Base-by-base conservation (phyloP, 441 rosid species). In the Gossypium schwendimanii region DNA sequence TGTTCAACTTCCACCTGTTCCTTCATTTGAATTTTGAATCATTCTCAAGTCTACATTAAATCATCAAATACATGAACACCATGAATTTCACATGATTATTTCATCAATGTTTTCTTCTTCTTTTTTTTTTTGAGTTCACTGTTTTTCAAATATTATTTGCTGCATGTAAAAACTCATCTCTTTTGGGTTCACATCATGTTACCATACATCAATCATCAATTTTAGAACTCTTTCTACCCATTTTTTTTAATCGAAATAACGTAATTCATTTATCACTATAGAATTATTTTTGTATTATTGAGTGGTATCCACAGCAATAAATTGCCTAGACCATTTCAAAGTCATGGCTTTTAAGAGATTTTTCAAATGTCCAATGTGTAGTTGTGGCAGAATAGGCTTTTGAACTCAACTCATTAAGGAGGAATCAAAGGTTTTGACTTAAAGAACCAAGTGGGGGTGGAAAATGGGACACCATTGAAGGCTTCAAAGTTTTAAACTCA, bases 91-190 rank as follows among this genome's bases (percentile, higher is more conserved):
- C 72, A 54, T 33, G 72, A 53, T 53, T 53, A 28, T 69, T 53
- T 53, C 24, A 53, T 15, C 20, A 10, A 17, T 2, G 28, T 53
- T 68, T 52, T 39, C 31, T 6, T 33, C 1, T 33, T 6, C 6
- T 31, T 24, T 0, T 24, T 0, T 24, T 24, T 6, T 31, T 54
- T 12, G 6, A 23, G 24, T 66, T 66, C 21, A 45, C 14, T 66
- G 41, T 54, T 65, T 65, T 45, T 66, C 57, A 53, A 50, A 69
- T 68, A 47, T 66, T 66, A 39, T 47, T 47, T 66, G 70, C 70
- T 23, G 57, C 20, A 14, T 45, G 55, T 23, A 47, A 47, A 7
- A 33, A 7, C 41, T 33, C 6, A 1, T 6, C 41, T 33, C 9
- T 33, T 6, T 33, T 6, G 41, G 41, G 9, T 1, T 33, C 41